Base-by-base conservation (phyloP, 2,329 filamentous ascomycete genomes). In the Penicillium sp. region DNA sequence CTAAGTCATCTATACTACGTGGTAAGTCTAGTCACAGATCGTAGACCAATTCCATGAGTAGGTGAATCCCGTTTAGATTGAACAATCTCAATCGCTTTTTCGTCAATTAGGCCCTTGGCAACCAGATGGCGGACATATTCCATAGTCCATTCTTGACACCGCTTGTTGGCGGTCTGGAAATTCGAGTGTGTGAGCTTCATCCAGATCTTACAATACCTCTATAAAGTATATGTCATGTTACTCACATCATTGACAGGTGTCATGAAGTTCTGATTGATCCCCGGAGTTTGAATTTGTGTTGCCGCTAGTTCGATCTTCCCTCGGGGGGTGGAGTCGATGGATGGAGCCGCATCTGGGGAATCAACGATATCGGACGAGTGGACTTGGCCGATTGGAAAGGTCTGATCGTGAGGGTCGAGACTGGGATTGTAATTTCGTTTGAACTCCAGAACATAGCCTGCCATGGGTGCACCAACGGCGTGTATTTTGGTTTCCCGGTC, bases 111-210 rank as follows among this genome's bases (percentile, higher is more conserved):
- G 8, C 62, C 51, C 42, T 66, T 65, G 1, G 56, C 50, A 38
- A 72, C 66, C 2, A 74, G 53, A 35, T 61, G 58, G 2, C 66
- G 62, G 13, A 72, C 56, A 59, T 65, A 74, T 27, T 73, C 71
- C 67, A 72, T 68, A 0, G 69, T 73, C 71, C 71, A 73, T 41
- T 73, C 71, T 46, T 74, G 70, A 45, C 70, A 73, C 49, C 68
- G 62, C 53, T 58, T 71, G 48, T 73, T 73, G n/a, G 64, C 69
- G 1, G 59, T 67, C 71, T 73, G 37, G 4, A 49, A 29, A 49
- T 17, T n/a, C 19, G 15, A 23, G 21, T 12, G 5, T 13, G 10
- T 50, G 6, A 41, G 23, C 15, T 9, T 37, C 7, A 23, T 35
- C 13, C 15, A 15, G 7, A 23, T 4, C 2, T 10, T 4, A 15